Conservation (phyloP, 208 protist species). For the Leishmania gerbilli region DNA sequence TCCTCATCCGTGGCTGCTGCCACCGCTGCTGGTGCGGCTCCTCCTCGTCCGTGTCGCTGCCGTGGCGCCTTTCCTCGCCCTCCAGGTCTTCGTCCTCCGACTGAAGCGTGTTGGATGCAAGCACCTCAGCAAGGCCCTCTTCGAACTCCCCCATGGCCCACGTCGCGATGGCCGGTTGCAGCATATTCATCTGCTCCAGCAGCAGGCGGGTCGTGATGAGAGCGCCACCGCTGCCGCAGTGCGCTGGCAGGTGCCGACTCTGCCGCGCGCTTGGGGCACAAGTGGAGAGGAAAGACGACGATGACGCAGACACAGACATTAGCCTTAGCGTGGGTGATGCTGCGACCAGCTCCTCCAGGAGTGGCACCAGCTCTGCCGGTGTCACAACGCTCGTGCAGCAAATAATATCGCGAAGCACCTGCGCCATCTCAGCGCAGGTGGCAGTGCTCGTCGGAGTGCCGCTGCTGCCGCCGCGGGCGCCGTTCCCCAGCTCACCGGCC, state of each 20-base stretch:
- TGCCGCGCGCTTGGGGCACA: not conserved
- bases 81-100: not conserved
- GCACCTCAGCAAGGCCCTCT: constrained; percentile 37
- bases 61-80: not conserved
- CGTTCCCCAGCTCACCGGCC: not conserved
- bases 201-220: constrained; percentile 60
- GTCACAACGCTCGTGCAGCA: constrained; percentile 43
- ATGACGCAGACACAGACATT: not conserved
- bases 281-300: not conserved
- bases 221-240: constrained; percentile 22
- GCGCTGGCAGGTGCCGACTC: not conserved
- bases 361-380: constrained; percentile 46
- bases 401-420: constrained; percentile 57
- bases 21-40: not conserved
- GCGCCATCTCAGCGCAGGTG: constrained; percentile 54
- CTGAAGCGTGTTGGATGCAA: constrained; percentile 20
- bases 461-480: not conserved
- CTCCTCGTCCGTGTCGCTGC: not conserved
- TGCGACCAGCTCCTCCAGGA: constrained; percentile 48
- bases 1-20: not conserved
- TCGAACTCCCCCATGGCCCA: constrained; percentile 44
- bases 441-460: constrained; percentile 19
- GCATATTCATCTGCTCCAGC: constrained; percentile 39
- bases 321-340: constrained; percentile 37
- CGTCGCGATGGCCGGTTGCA: constrained; percentile 51